Evolutionary conservation across 164 flowering plant genomes (phyloP).

Genomic region (Tinospora cordifolia): DNA sequence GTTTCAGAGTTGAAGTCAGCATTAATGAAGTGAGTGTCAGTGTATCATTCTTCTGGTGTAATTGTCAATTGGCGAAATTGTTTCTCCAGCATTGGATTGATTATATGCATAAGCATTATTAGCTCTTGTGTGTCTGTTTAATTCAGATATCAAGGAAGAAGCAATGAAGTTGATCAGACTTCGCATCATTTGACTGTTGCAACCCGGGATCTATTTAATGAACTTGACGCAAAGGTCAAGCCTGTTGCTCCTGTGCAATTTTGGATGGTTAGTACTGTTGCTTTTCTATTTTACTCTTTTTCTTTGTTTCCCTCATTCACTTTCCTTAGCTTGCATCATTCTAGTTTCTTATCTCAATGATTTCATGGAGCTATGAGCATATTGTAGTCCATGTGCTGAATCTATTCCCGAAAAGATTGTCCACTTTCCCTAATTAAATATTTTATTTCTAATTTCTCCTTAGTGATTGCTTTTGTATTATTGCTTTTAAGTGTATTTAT

Average conservation of each 20-base stretch:
- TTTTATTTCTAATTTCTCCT: too few species aligned
- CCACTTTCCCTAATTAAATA: too few species aligned
- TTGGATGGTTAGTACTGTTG: conserved; percentile 66
- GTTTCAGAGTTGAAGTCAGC: conserved; percentile 97
- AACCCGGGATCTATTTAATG: conserved; percentile 76
- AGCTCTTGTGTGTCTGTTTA: not conserved
- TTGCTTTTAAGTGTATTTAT: too few species aligned
- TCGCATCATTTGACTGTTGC: conserved; percentile 85
- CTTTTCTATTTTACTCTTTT: not conserved
- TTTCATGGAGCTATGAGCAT: not conserved
- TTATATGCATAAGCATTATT: not conserved
- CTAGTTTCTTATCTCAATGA: not conserved
- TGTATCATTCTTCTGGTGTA: not conserved
- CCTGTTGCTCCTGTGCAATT: conserved; percentile 95
- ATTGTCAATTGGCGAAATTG: not conserved
- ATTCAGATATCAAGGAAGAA: conserved; percentile 66
- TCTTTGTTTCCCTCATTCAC: not conserved
- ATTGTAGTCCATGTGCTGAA: not conserved
- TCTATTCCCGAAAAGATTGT: too few species aligned
- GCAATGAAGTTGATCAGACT: conserved; percentile 70
- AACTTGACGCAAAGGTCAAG: conserved; percentile 79
- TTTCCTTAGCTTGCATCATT: not conserved
- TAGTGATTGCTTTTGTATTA: too few species aligned
- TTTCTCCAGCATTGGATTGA: not conserved
- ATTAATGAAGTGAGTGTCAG: conserved; percentile 46